These are phyloP conservation scores for Heliamphora exappendiculata DNA, from an alignment of 148 eudicot species.

Conservation along the genomic window DNA sequence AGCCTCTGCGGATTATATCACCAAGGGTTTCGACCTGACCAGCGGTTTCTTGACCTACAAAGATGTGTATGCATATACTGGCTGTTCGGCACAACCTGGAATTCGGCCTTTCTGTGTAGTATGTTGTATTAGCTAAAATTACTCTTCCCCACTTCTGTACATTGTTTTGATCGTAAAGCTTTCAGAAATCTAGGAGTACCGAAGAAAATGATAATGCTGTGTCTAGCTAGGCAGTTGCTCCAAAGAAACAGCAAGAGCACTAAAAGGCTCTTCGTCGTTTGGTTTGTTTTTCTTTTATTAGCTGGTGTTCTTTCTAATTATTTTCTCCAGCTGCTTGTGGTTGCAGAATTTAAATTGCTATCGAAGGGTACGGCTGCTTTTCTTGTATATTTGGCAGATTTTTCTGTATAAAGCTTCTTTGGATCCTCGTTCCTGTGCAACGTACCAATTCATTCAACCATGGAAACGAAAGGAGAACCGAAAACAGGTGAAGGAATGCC, in stretches of 20 bases:
- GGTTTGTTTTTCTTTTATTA: neutral
- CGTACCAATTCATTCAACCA: too few species aligned
- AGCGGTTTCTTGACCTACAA: neutral
- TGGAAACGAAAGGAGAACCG: too few species aligned
- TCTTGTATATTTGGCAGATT: too few species aligned
- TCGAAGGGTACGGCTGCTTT: neutral
- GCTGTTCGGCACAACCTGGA: slow-evolving; percentile 2
- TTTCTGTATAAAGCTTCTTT: too few species aligned
- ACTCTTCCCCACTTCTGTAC: slow-evolving; percentile 11
- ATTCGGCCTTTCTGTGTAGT: slow-evolving; percentile 6
- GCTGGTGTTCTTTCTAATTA: neutral
- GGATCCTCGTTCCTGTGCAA: too few species aligned
- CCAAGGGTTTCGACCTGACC: neutral
- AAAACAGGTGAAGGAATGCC: too few species aligned
- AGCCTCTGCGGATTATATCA: neutral
- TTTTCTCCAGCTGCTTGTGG: neutral
- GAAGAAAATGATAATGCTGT: neutral
- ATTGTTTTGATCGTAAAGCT: slow-evolving; percentile 13
- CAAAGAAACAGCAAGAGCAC: neutral
- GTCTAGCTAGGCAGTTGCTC: neutral
- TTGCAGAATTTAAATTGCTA: neutral
- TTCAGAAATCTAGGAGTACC: slow-evolving; percentile 7
- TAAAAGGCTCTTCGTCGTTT: neutral
- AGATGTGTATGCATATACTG: slow-evolving; percentile 7
- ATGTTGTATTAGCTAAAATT: slow-evolving; percentile 7